Evolutionary conservation across 164 flowering plant species (phyloP).

Genomic region (Stephania yunnanensis): DNA sequence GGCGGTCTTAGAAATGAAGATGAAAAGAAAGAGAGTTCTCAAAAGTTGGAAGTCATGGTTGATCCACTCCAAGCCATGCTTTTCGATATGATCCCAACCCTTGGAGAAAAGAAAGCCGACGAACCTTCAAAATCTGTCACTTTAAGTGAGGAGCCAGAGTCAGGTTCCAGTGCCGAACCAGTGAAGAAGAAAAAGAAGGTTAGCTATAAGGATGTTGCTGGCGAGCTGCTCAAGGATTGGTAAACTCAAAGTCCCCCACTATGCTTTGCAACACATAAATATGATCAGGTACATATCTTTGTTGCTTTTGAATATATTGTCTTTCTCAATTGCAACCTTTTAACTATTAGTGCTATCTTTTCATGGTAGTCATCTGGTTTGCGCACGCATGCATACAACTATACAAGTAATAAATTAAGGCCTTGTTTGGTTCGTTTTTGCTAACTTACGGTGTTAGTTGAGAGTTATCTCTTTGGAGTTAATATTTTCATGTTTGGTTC

Average conservation of each 20-base stretch:
- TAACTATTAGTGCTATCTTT: neutral
- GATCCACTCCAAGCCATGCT: slow-evolving; percentile 84
- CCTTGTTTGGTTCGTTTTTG: too few species aligned
- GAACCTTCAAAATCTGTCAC: slow-evolving; percentile 17
- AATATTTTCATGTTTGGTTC: too few species aligned
- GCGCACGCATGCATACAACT: neutral
- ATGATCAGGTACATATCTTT: neutral
- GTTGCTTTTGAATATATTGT: neutral
- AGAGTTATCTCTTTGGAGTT: too few species aligned
- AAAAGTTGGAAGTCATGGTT: slow-evolving; percentile 35
- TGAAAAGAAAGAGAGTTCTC: slow-evolving; percentile 3
- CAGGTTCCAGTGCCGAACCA: slow-evolving; percentile 25
- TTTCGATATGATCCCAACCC: slow-evolving; percentile 71
- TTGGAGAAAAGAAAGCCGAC: slow-evolving; percentile 29
- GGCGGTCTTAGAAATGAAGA: neutral
- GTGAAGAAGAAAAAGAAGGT: slow-evolving; percentile 86
- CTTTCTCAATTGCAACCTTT: neutral
- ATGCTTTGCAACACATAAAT: neutral
- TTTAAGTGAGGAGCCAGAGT: slow-evolving; percentile 20
- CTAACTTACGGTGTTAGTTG: too few species aligned
- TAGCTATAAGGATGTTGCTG: slow-evolving; percentile 84
- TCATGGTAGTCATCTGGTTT: neutral
- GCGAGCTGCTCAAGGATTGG: slow-evolving; percentile 72
- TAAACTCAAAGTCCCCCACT: slow-evolving; percentile 13
- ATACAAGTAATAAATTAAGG: too few species aligned